Evolutionary conservation across 1,284 basidiomycete genomes (phyloP).

Genomic region (Puccinia novopanici): DNA sequence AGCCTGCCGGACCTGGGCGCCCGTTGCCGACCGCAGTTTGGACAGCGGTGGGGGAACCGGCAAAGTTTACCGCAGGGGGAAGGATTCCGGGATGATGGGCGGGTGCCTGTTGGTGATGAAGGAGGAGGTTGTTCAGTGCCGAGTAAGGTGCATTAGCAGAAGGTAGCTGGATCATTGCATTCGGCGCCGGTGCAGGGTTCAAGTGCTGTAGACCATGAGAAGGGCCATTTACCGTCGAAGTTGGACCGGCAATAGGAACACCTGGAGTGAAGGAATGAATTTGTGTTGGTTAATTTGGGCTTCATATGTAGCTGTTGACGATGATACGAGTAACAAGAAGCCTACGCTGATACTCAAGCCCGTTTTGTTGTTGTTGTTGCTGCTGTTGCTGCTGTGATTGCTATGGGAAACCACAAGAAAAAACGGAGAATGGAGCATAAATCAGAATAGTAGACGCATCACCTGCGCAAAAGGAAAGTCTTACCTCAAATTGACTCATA

Average conservation of each 20-base stretch:
- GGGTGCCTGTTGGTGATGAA: slow-evolving; percentile 27
- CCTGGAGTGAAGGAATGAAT: not conserved
- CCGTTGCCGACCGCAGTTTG: not conserved
- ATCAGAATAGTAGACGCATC: not conserved
- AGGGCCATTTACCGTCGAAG: slow-evolving; percentile 15
- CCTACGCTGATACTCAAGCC: slow-evolving; percentile 29
- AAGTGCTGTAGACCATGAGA: slow-evolving; percentile 30
- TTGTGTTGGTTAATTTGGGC: not conserved
- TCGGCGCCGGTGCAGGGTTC: slow-evolving; percentile 1
- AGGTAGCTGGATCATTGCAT: slow-evolving; percentile 26
- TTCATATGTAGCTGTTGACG: not conserved
- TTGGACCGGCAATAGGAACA: slow-evolving; percentile 14
- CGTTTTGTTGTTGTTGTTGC: slow-evolving; percentile 23
- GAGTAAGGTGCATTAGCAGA: slow-evolving; percentile 23
- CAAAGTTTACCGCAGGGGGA: slow-evolving; percentile 20
- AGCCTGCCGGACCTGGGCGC: slow-evolving; percentile 4
- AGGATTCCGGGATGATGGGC: slow-evolving; percentile 27
- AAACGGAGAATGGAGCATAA: not conserved
- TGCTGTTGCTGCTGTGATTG: slow-evolving; percentile 4
- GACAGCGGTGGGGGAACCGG: not conserved
- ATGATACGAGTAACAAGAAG: not conserved
- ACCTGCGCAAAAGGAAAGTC: not conserved
- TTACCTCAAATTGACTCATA: slow-evolving; percentile 29
- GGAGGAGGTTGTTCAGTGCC: slow-evolving; percentile 23
- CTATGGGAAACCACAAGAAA: not conserved